Base-by-base conservation (phyloP, 2,329 filamentous ascomycete species). In the Claviceps fusiformis region DNA sequence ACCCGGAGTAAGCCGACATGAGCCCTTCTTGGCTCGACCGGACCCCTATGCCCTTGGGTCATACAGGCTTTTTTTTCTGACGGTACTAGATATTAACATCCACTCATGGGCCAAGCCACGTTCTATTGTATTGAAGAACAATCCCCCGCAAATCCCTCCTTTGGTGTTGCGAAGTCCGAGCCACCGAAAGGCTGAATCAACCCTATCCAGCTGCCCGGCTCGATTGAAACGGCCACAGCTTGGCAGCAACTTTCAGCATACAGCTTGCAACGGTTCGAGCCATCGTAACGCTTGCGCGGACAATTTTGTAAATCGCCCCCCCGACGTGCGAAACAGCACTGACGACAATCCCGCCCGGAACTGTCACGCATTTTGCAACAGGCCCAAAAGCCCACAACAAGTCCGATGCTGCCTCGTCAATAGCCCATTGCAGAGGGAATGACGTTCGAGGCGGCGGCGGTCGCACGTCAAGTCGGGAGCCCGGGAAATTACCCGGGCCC, bases 401-500 rank as follows among this genome's bases (percentile, higher is more conserved):
- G 45, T 64, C 62, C 0, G 52, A 56, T 44, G 58, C 61, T 5
- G 51, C 59, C 39, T 57, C 61, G 11, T 53, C 50, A 10, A 62
- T 47, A 47, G 53, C 63, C 62, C 63, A 64, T 9, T 57, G 39
- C 24, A 64, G 17, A 0, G 62, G 64, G 0, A 62, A 65, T 3
- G 64, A 62, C 13, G 56, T 61, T 2, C 49, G 49, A 35, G 51
- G 54, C 8, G 57, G 59, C 27, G 55, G 59, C 44, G 64, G 59
- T 37, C 47, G 58, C 1, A 66, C 39, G 29, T 59, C 63, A n/a
- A 61, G 58, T 13, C 57, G 53, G 6, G 63, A 66, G 0, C 64
- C 64, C 1, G 64, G 63, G 24, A 66, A 66, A 7, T 60, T 54
- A 0, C 57, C 63, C 1, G 62, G 62, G 7, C 64, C 62, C 15